A percentile compares a stretch with the other conserved stretches of the same genome.
Evolutionary conservation across 768 basidiomycete species (phyloP).

Genomic region (Lactarius quietus): DNA sequence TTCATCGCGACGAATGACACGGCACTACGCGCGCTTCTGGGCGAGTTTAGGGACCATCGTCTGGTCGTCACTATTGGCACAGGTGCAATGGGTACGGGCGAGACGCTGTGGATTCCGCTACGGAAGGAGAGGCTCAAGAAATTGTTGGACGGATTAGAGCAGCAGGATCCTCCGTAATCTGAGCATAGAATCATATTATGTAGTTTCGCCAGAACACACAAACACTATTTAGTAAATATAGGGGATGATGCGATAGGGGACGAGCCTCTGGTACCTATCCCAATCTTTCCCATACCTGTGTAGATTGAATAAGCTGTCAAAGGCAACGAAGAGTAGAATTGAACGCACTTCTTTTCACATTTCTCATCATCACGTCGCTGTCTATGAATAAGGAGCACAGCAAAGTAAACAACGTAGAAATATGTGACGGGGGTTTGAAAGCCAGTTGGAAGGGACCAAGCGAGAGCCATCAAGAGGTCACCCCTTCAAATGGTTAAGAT

Average conservation of each 20-base stretch:
- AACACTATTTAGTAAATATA: conserved; percentile 59
- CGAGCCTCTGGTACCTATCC: conserved; percentile 83
- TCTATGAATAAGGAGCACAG: conserved; percentile 84
- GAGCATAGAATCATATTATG: background rate
- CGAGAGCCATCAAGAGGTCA: conserved; percentile 83
- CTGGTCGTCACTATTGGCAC: conserved; percentile 55
- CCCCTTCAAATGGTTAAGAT: conserved; percentile 45
- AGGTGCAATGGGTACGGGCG: conserved; percentile 35
- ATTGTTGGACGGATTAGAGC: conserved; percentile 32
- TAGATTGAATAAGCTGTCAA: background rate
- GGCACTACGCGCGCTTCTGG: conserved; percentile 73
- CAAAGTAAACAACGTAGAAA: conserved; percentile 90
- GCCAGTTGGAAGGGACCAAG: conserved; percentile 92
- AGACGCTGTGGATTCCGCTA: conserved; percentile 85
- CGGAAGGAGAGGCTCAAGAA: conserved; percentile 65
- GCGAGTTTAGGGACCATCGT: conserved; percentile 90
- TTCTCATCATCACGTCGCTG: conserved; percentile 89
- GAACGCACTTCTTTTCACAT: conserved; percentile 62
- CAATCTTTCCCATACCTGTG: conserved; percentile 90
- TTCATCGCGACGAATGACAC: conserved; percentile 91
- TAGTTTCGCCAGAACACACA: background rate
- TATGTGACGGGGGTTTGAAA: conserved; percentile 93
- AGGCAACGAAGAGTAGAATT: background rate
- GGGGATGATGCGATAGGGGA: conserved; percentile 83
- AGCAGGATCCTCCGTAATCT: background rate